Conservation (phyloP, 1,284 basidiomycete species). For the Coriolopsis trogii region DNA sequence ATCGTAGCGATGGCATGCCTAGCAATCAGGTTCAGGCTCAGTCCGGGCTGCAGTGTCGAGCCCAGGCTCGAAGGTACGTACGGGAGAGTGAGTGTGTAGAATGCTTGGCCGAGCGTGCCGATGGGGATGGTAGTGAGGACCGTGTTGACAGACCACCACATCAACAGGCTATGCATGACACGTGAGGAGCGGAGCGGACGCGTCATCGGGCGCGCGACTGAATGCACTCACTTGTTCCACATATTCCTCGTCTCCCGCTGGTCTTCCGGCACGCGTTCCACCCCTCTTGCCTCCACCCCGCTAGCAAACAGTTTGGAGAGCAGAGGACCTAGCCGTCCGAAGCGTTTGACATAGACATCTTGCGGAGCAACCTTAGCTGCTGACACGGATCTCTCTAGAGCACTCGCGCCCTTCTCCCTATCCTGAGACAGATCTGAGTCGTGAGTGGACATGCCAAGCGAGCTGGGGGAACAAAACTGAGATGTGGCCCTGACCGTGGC, state of each 20-base stretch:
- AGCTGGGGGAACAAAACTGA: neutral
- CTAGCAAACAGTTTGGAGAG: constrained; percentile 44
- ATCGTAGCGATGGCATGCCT: constrained; percentile 48
- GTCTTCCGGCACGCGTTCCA: constrained; percentile 54
- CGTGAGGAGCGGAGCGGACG: neutral
- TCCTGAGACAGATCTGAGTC: constrained; percentile 22
- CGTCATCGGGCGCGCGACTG: neutral
- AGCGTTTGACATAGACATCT: constrained; percentile 38
- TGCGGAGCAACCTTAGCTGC: constrained; percentile 31
- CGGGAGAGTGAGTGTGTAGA: constrained; percentile 54
- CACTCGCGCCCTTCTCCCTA: constrained; percentile 28
- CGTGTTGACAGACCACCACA: constrained; percentile 57
- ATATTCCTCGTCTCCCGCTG: constrained; percentile 47
- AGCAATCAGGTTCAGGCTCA: neutral
- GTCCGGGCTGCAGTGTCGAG: neutral
- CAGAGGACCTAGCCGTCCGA: constrained; percentile 39
- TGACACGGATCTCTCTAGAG: constrained; percentile 8
- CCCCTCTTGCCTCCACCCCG: constrained; percentile 53
- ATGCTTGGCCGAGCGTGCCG: constrained; percentile 56
- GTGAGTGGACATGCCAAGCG: constrained; percentile 22
- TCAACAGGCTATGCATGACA: constrained; percentile 40
- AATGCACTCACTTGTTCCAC: constrained; percentile 50
- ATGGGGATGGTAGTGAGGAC: constrained; percentile 60
- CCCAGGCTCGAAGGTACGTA: constrained; percentile 27
- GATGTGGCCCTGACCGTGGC: neutral